Percentiles rank a stretch among this genome's conserved stretches.
Evolutionary conservation across 2,329 filamentous ascomycete species (phyloP).

Genomic region (Lomentospora prolificans): DNA sequence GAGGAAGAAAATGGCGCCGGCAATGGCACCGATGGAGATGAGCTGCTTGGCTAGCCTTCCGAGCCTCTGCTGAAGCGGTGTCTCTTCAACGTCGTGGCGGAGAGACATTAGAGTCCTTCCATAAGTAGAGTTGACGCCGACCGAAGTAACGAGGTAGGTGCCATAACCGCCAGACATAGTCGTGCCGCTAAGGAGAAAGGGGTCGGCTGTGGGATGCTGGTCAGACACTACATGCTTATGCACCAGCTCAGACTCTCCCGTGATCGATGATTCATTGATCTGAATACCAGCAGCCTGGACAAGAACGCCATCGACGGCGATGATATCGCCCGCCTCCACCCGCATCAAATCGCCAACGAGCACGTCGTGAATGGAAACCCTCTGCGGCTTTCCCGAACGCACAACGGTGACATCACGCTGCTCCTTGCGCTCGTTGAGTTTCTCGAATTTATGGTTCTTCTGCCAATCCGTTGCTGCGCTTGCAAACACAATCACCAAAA

Average conservation of each 20-base stretch:
- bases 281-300: slow-evolving; percentile 55
- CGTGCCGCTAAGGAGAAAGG: slow-evolving; percentile 71
- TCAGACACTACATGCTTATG: slow-evolving; percentile 38
- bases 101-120: slow-evolving; percentile 73
- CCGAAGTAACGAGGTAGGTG: slow-evolving; percentile 64
- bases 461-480: slow-evolving; percentile 76
- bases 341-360: slow-evolving; percentile 66
- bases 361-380: slow-evolving; percentile 62
- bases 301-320: slow-evolving; percentile 63
- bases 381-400: slow-evolving; percentile 61
- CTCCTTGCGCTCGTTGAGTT: slow-evolving; percentile 71
- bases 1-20: slow-evolving; percentile 31
- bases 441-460: slow-evolving; percentile 72
- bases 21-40: slow-evolving; percentile 29
- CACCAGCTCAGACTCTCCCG: slow-evolving; percentile 65
- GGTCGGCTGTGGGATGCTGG: slow-evolving; percentile 39
- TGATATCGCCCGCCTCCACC: slow-evolving; percentile 63
- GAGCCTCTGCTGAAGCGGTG: slow-evolving; percentile 67
- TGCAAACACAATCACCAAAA: slow-evolving; percentile 65
- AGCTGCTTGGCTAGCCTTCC: slow-evolving; percentile 72
- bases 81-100: slow-evolving; percentile 66
- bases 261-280: slow-evolving; percentile 61
- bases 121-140: slow-evolving; percentile 63
- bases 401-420: slow-evolving; percentile 65
- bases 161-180: slow-evolving; percentile 70